Conservation (phyloP, 495 filamentous ascomycete genomes). For the Halenospora varia region DNA sequence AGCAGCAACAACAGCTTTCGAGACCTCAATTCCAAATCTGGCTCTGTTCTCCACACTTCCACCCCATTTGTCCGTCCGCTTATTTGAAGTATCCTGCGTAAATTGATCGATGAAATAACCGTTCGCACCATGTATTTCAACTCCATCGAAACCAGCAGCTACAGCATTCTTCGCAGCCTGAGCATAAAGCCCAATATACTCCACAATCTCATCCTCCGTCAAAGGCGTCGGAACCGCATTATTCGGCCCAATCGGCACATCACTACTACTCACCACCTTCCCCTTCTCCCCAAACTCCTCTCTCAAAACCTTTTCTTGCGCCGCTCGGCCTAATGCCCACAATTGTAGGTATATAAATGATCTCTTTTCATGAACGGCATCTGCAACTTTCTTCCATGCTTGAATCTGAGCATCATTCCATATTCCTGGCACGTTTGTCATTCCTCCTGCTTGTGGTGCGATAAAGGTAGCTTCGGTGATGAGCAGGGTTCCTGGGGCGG, state of each 20-base stretch:
- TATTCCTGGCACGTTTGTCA: slow-evolving; percentile 58
- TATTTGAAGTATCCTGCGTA: slow-evolving; percentile 56
- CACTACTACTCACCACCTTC: slow-evolving; percentile 44
- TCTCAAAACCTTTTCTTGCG: slow-evolving; percentile 35
- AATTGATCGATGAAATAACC: slow-evolving; percentile 78
- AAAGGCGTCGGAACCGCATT: slow-evolving; percentile 41
- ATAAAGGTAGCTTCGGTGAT: slow-evolving; percentile 66
- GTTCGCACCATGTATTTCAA: slow-evolving; percentile 72
- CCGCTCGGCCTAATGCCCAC: slow-evolving; percentile 62
- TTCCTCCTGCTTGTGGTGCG: slow-evolving; percentile 46
- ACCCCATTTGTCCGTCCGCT: slow-evolving; percentile 62
- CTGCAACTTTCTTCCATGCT: slow-evolving; percentile 59
- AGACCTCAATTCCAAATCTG: slow-evolving; percentile 61
- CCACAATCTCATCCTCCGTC: slow-evolving; percentile 52
- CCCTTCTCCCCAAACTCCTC: slow-evolving; percentile 30
- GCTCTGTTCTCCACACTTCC: slow-evolving; percentile 70
- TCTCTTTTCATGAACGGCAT: slow-evolving; percentile 62
- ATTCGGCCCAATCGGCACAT: slow-evolving; percentile 35
- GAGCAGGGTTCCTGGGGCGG: slow-evolving; percentile 54
- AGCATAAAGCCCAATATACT: slow-evolving; percentile 53
- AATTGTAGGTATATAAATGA: slow-evolving; percentile 64
- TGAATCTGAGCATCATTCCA: slow-evolving; percentile 55
- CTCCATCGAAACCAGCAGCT: slow-evolving; percentile 69
- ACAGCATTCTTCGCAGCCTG: slow-evolving; percentile 60
- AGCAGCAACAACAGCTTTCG: slow-evolving; percentile 56